Evolutionary conservation across 2,329 filamentous ascomycete genomes (phyloP), one percentile per base, ranked within the genome.

Genomic region (Pseudogymnoascus sp.): DNA sequence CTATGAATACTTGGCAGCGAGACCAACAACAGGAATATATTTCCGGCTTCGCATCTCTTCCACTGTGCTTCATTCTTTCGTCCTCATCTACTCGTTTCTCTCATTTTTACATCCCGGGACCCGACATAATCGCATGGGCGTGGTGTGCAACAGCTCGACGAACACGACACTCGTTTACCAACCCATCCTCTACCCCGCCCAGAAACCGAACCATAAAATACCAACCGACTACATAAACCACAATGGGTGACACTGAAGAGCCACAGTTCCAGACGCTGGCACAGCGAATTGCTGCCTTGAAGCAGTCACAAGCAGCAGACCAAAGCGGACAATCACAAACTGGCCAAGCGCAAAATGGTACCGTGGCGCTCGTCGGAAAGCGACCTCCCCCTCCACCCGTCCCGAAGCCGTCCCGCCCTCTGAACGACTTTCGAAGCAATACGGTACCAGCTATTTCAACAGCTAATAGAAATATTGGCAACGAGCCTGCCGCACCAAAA

Each of bases 261-360:
- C 83, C 83, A 39, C 81, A 81, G 65, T 86, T 84, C 72, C 84
- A 77, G 63, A 81, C 81, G 6, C 78, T 88, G 26, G 80, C 82
- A 4, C 83, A 86, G 72, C 79, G 85, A 61, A 87, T 87, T 65
- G 84, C 84, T 8, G 85, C 85, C 31, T 78, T 88, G 66, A 87
- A 87, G 67, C 68, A 73, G 61, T 67, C 70, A 35, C 68, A 66
- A 29, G 63, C 55, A 23, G 63, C 39, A 21, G 62, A 64, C 12
- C 61, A 39, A 26, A 14, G 21, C 26, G 49, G 49, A 8, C 49
- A 14, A 33, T 26, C 49, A 55, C 49, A 29, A 59, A 16, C 21
- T 37, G n/a, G 29, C 19, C 62, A 43, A 12, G 68, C 33, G 62
- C 80, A 86, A 72, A 83, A 83, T 73, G 83, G 82, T 75, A 83